Evolutionary conservation across 2,329 filamentous ascomycete species (phyloP), one percentile per base, ranked within the genome.

Genomic region (Monosporascus sp.): DNA sequence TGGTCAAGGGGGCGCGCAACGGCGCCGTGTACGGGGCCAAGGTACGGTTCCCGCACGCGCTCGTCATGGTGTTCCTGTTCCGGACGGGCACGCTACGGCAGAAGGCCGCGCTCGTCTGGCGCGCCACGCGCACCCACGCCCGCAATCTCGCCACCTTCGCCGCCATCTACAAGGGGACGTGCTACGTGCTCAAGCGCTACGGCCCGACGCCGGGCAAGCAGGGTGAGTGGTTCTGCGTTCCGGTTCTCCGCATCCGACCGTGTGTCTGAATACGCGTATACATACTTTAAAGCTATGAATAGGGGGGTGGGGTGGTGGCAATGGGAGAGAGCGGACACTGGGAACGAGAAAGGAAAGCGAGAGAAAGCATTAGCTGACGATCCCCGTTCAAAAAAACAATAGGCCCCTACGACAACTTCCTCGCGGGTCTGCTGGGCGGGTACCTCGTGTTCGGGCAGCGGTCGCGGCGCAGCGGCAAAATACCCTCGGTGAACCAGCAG

Each of bases 31-130:
- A 99, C 75, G 94, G 94, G 56, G 85, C 90, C 65, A 97, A 97
- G 83, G 91, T 99, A 72, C 92, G 94, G 59, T 97, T 99, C 76
- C 94, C 94, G 60, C 94, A 99, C 76, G 94, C 94, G 56, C 82
- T 99, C 62, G 94, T 99, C 50, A 99, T 99, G 93, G 91, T 97
- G 61, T 88, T 97, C 64, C 84, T 99, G 62, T 99, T 99, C 78
- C 90, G 94, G 62, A 91, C 88, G 9, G 94, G 93, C 75, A 88
- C 88, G 81, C 71, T 96, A 64, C 85, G 85, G 52, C 84, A 96
- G 70, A 97, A 97, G 74, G 68, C 83, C 59, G 73, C 75, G 53
- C 83, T 95, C 51, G 86, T 99, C 61, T 79, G 93, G 66, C 87
- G 88, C 70, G 93, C 94, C 11, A 99, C 94, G 8, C 84, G 83